A percentile compares a stretch with the other conserved stretches of the same genome.
phyloP scores from a whole-genome alignment of 1,284 basidiomycete genomes.

The Caloboletus inedulis region DNA sequence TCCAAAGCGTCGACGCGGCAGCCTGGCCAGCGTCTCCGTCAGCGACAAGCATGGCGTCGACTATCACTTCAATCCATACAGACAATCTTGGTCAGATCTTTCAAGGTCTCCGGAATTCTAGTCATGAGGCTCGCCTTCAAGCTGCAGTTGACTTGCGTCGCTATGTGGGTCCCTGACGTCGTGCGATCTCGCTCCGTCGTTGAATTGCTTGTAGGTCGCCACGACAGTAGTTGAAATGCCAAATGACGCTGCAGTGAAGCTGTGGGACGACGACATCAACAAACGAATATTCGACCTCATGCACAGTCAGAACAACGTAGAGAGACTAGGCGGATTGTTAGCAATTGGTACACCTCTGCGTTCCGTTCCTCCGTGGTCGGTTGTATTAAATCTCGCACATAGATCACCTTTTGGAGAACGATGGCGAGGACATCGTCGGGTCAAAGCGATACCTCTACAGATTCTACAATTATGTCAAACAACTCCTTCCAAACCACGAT shows the following conservation, averaged over 20 bases:
- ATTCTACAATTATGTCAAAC: slow-evolving; percentile 90
- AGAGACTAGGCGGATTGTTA: slow-evolving; percentile 78
- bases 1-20: slow-evolving; percentile 8
- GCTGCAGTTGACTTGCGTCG: slow-evolving; percentile 65
- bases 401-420: slow-evolving; percentile 72
- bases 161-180: slow-evolving; percentile 52
- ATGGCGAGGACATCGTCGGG: slow-evolving; percentile 73
- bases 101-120: slow-evolving; percentile 59
- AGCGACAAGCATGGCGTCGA: slow-evolving; percentile 51
- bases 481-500: slow-evolving; percentile 79
- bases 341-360: slow-evolving; percentile 66
- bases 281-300: slow-evolving; percentile 78
- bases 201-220: slow-evolving; percentile 51
- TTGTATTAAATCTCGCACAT: slow-evolving; percentile 15
- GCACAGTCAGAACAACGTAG: slow-evolving; percentile 70
- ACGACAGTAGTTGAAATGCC: slow-evolving; percentile 73
- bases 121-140: slow-evolving; percentile 57
- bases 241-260: slow-evolving; percentile 68
- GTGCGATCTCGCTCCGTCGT: slow-evolving; percentile 7
- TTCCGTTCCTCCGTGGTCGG: slow-evolving; percentile 12
- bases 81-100: slow-evolving; percentile 67
- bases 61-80: slow-evolving; percentile 49
- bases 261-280: slow-evolving; percentile 83
- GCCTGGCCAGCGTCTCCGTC: slow-evolving; percentile 4
- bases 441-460: slow-evolving; percentile 76